phyloP scores from a whole-genome alignment of 306 rosid species.

The Benincasa hispida region DNA sequence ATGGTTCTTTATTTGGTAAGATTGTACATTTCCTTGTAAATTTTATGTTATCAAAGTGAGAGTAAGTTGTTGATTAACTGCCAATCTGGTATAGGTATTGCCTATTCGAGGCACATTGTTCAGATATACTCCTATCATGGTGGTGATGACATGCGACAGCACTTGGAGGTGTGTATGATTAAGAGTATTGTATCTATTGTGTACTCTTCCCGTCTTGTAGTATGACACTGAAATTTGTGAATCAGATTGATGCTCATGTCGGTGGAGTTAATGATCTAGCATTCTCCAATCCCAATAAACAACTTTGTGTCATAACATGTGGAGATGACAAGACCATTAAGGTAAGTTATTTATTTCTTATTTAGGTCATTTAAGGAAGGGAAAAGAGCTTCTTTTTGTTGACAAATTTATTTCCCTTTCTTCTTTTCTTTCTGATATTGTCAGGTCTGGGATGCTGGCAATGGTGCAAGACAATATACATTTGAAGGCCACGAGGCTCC shows the following conservation, averaged over 20 bases:
- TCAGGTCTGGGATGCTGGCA: slow-evolving; percentile 90
- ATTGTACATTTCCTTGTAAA: slow-evolving; percentile 6
- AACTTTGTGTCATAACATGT: slow-evolving; percentile 89
- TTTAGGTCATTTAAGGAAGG: not conserved
- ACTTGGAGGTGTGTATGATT: slow-evolving; percentile 49
- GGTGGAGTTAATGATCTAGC: slow-evolving; percentile 99
- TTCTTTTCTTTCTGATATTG: slow-evolving; percentile 13
- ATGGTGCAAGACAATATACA: slow-evolving; percentile 56
- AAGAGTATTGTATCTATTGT: not conserved
- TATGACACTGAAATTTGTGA: slow-evolving; percentile 9
- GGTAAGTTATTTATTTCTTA: slow-evolving; percentile 30
- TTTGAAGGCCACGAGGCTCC: slow-evolving; percentile 97
- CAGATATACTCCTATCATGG: slow-evolving; percentile 81
- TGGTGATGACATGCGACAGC: slow-evolving; percentile 64
- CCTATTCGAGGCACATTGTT: slow-evolving; percentile 92
- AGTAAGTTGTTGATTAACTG: not conserved
- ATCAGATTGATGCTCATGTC: slow-evolving; percentile 86
- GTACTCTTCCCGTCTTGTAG: not conserved
- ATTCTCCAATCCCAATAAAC: slow-evolving; percentile 92
- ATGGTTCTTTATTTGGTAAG: slow-evolving; percentile 86
- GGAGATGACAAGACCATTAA: slow-evolving; percentile 95
- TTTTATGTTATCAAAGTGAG: not conserved
- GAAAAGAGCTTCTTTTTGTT: slow-evolving; percentile 4
- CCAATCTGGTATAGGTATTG: slow-evolving; percentile 41
- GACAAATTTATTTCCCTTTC: slow-evolving; percentile 2